Conservation (phyloP, 345 rosid species). For the Nephelium lappaceum region DNA sequence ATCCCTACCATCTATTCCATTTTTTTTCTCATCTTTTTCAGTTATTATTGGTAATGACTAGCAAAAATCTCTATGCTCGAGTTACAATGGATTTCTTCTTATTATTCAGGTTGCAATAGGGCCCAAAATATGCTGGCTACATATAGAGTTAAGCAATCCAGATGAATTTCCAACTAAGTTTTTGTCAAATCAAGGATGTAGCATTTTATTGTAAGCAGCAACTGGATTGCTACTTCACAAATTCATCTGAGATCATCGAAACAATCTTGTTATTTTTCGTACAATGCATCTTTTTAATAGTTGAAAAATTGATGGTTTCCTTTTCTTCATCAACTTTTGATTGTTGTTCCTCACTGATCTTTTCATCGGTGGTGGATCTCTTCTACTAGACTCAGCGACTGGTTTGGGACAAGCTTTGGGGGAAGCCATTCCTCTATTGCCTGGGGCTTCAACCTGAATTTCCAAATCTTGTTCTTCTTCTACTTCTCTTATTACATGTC, state of each 20-base stretch:
- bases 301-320: slow-evolving; percentile 28
- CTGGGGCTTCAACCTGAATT: slow-evolving; percentile 1
- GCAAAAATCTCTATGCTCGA: neutral
- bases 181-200: slow-evolving; percentile 3
- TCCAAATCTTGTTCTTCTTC: slow-evolving; percentile 25
- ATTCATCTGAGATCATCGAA: slow-evolving; percentile 17
- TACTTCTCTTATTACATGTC: neutral
- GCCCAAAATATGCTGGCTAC: neutral
- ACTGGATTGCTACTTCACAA: neutral
- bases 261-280: slow-evolving; percentile 26
- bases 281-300: slow-evolving; percentile 30
- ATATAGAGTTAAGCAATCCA: neutral
- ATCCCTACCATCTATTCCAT: no score
- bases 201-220: slow-evolving; percentile 10
- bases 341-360: slow-evolving; percentile 22
- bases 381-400: neutral
- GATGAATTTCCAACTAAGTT: neutral
- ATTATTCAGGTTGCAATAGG: slow-evolving; percentile 1
- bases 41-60: no score
- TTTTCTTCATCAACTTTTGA: slow-evolving; percentile 18
- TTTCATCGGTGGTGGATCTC: slow-evolving; percentile 8
- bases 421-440: slow-evolving; percentile 13
- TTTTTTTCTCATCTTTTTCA: no score
- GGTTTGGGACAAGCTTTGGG: slow-evolving; percentile 38
- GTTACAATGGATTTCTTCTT: neutral